These are phyloP conservation scores for Ustilago curta DNA, from an alignment of 1,284 basidiomycete genomes.

Conservation along the genomic window DNA sequence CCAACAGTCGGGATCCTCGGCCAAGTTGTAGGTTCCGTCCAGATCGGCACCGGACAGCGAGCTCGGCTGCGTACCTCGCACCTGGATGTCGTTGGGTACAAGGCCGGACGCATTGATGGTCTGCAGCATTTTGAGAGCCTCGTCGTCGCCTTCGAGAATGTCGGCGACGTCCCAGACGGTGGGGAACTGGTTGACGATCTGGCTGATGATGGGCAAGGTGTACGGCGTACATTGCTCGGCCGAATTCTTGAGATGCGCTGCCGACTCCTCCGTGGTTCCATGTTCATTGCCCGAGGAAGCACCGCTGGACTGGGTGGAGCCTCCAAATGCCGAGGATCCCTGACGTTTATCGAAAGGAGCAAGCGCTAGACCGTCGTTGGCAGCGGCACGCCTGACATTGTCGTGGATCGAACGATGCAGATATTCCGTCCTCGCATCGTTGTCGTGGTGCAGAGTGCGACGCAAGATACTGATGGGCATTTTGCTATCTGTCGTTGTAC, in stretches of 20 bases:
- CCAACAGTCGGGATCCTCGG: slow-evolving; percentile 58
- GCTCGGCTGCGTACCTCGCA: slow-evolving; percentile 60
- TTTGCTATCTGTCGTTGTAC: slow-evolving; percentile 8
- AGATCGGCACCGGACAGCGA: slow-evolving; percentile 11
- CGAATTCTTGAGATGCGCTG: slow-evolving; percentile 23
- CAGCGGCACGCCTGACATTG: slow-evolving; percentile 12
- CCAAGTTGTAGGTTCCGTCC: slow-evolving; percentile 14
- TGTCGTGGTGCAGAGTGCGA: slow-evolving; percentile 10
- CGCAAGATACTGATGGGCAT: slow-evolving; percentile 1
- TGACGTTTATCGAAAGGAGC: slow-evolving; percentile 4
- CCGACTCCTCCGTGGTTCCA: slow-evolving; percentile 31
- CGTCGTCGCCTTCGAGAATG: slow-evolving; percentile 68
- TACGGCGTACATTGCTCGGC: slow-evolving; percentile 46
- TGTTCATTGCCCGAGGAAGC: not conserved
- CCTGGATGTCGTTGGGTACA: slow-evolving; percentile 63
- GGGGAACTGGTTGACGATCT: slow-evolving; percentile 41
- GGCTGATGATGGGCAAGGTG: slow-evolving; percentile 31
- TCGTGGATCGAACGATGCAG: slow-evolving; percentile 20
- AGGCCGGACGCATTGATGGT: slow-evolving; percentile 59
- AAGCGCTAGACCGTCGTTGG: not conserved
- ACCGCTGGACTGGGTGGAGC: not conserved
- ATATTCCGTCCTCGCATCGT: not conserved
- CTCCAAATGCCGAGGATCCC: not conserved
- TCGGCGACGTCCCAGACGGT: slow-evolving; percentile 66
- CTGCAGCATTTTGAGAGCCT: slow-evolving; percentile 60